phyloP scores from a whole-genome alignment of 177 flowering plant genomes.

The Tripterygium wilfordii region DNA sequence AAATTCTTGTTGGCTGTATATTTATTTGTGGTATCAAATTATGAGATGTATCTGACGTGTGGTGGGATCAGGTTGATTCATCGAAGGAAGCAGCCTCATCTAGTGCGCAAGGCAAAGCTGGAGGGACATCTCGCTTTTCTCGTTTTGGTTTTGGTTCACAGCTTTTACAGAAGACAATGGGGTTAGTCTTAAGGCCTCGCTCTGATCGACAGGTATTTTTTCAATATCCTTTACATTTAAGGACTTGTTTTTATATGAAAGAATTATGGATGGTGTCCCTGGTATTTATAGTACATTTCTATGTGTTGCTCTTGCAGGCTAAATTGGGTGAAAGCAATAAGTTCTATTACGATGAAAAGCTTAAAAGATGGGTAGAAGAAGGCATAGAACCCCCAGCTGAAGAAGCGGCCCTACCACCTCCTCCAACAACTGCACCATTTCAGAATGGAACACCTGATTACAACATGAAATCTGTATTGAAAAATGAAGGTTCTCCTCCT shows the following conservation, averaged over 20 bases:
- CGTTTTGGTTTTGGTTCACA: conserved; percentile 78
- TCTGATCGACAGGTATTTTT: conserved; percentile 65
- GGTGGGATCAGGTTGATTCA: conserved; percentile 37
- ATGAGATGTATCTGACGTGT: no score
- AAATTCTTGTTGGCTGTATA: neutral
- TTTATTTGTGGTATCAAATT: no score
- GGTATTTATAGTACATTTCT: conserved; percentile 5
- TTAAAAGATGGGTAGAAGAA: conserved; percentile 96
- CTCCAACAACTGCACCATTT: conserved; percentile 63
- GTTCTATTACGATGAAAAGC: conserved; percentile 92
- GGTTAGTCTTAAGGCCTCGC: conserved; percentile 72
- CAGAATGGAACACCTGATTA: conserved; percentile 61
- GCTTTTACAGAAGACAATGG: conserved; percentile 80
- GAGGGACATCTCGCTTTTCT: conserved; percentile 63
- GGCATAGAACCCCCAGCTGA: conserved; percentile 79
- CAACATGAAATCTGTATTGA: conserved; percentile 43
- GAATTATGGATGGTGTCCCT: neutral
- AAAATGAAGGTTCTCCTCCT: conserved; percentile 32
- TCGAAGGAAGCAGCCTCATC: conserved; percentile 44
- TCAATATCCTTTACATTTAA: neutral
- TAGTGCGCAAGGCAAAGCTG: conserved; percentile 39
- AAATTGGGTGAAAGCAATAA: conserved; percentile 88
- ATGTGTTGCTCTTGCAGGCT: conserved; percentile 42
- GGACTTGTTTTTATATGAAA: neutral
- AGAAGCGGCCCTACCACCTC: conserved; percentile 81